Evolutionary conservation across 768 basidiomycete species (phyloP).

Genomic region (Gloeophyllum trabeum): DNA sequence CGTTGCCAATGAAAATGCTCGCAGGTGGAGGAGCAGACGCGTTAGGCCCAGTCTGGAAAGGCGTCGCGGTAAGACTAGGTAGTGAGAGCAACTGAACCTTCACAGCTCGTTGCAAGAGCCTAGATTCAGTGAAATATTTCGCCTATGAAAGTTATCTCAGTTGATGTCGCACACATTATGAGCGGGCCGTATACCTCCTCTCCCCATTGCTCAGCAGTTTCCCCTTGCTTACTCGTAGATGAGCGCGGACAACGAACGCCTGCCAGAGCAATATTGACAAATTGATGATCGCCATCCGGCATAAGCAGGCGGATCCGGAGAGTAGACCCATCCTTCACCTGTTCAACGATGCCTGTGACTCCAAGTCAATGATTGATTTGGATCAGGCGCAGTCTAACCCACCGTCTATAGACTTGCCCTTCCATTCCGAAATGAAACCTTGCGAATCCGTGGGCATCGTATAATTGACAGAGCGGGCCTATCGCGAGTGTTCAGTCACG

Average conservation of each 20-base stretch:
- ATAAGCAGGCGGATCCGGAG: slow-evolving; percentile 81
- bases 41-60: slow-evolving; percentile 56
- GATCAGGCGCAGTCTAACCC: slow-evolving; percentile 9
- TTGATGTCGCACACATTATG: slow-evolving; percentile 3
- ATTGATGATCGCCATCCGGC: slow-evolving; percentile 83
- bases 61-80: slow-evolving; percentile 67
- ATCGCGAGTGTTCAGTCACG: neutral
- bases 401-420: slow-evolving; percentile 88
- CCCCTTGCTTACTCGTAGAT: slow-evolving; percentile 54
- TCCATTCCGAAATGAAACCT: slow-evolving; percentile 84
- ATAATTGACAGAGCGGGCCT: slow-evolving; percentile 70
- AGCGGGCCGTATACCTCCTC: slow-evolving; percentile 62
- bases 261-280: slow-evolving; percentile 76
- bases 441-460: slow-evolving; percentile 87
- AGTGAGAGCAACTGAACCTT: slow-evolving; percentile 71
- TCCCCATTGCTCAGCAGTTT: slow-evolving; percentile 71
- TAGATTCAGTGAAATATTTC: slow-evolving; percentile 87
- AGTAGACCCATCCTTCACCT: slow-evolving; percentile 87
- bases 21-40: slow-evolving; percentile 50
- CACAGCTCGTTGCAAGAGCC: slow-evolving; percentile 70
- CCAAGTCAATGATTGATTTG: neutral
- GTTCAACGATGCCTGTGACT: slow-evolving; percentile 74
- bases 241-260: slow-evolving; percentile 70
- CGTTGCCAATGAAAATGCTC: slow-evolving; percentile 83
- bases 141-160: slow-evolving; percentile 36